Conservation (phyloP, 345 rosid species). For the Dimocarpus longan region DNA sequence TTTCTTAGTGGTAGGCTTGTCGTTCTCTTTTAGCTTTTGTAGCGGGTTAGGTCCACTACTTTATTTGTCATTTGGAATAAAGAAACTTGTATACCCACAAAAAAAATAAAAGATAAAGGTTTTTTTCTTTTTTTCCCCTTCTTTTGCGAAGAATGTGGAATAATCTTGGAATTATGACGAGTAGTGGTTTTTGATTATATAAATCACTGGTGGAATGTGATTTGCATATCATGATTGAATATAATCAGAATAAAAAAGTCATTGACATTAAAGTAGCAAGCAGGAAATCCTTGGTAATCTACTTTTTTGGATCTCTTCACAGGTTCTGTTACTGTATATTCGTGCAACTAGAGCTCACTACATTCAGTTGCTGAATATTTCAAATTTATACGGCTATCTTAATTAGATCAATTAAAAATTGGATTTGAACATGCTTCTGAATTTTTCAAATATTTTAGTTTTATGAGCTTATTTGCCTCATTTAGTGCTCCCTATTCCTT, state of each 20-base stretch:
- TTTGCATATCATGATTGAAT: not conserved
- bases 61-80: conserved; percentile 4
- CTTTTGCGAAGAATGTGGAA: not conserved
- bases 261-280: not conserved
- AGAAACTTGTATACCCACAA: conserved; percentile 1
- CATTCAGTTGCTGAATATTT: not conserved
- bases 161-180: not conserved
- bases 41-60: conserved; percentile 13
- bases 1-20: conserved; percentile 11
- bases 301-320: not conserved
- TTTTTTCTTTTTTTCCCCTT: not conserved
- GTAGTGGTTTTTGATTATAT: not conserved
- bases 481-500: not conserved
- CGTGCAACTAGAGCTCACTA: not conserved
- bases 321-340: not conserved
- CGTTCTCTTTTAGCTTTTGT: conserved; percentile 12
- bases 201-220: not conserved
- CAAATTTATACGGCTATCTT: too few relatives aligned
- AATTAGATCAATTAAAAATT: too few relatives aligned
- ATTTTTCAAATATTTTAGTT: not conserved
- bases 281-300: not conserved
- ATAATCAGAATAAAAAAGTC: not conserved
- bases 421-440: too few relatives aligned
- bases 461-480: not conserved
- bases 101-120: not conserved